Evolutionary conservation across 202 grass and related monocot species (phyloP).

Genomic region (Panicum virgatum): DNA sequence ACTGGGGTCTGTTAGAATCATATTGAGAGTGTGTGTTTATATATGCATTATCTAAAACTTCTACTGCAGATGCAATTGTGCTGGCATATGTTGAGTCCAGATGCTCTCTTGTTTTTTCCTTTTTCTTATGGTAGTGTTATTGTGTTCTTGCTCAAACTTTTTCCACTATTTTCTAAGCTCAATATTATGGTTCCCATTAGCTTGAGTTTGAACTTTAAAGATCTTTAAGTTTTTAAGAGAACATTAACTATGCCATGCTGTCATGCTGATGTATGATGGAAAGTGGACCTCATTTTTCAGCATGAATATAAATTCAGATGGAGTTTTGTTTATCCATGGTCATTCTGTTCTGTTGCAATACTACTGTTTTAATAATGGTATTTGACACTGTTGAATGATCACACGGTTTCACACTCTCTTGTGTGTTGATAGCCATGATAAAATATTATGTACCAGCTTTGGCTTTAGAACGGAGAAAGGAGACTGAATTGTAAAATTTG

Average conservation of each 20-base stretch:
- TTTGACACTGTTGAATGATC: background rate
- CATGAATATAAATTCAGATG: background rate
- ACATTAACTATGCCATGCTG: background rate
- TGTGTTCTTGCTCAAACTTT: background rate
- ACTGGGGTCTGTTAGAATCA: background rate
- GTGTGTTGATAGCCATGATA: background rate
- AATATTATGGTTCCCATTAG: background rate
- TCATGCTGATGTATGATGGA: conserved; percentile 8
- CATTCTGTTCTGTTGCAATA: background rate
- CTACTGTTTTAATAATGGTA: background rate
- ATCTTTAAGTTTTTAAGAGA: background rate
- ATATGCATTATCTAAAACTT: conserved; percentile 1
- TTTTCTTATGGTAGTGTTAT: background rate
- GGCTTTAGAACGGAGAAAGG: background rate
- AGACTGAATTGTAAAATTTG: background rate
- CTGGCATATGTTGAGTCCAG: background rate
- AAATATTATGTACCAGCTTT: background rate
- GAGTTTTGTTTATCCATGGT: background rate
- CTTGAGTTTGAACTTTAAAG: background rate
- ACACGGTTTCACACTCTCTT: background rate
- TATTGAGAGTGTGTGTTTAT: background rate
- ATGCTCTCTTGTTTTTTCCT: background rate
- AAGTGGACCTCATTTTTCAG: background rate
- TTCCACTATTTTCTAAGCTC: conserved; percentile 8
- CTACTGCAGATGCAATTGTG: background rate